These are phyloP conservation scores for Aspergillus transmontanensis DNA, from an alignment of 2,329 filamentous ascomycete species.

Conservation along the genomic window DNA sequence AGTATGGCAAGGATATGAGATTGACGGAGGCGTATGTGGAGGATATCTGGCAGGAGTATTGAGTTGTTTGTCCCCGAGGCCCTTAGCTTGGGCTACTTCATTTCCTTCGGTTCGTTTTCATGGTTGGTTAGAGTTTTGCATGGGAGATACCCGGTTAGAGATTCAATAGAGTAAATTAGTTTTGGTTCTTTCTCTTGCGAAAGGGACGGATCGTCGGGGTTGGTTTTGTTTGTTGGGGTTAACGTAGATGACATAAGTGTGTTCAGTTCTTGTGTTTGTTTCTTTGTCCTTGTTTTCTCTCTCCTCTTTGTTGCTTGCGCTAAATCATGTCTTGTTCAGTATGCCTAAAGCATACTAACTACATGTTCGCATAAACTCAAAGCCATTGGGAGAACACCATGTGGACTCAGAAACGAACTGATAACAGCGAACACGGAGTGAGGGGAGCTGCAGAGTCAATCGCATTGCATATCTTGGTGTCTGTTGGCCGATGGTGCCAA, in stretches of 20 bases:
- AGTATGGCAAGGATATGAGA: constrained; percentile 71
- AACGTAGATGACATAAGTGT: background rate
- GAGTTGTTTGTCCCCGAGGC: background rate
- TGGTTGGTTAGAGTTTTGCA: background rate
- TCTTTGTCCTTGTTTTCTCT: background rate
- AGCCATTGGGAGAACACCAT: background rate
- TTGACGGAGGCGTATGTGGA: constrained; percentile 83
- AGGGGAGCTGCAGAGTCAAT: background rate
- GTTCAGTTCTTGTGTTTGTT: background rate
- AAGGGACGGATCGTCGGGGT: background rate
- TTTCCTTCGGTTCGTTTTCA: background rate
- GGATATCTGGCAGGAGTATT: constrained; percentile 74
- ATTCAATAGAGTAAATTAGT: background rate
- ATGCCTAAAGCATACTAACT: background rate
- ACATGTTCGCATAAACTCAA: background rate
- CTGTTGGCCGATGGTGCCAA: background rate
- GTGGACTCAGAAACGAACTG: background rate
- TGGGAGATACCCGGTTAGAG: constrained; percentile 6
- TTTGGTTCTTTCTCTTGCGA: background rate
- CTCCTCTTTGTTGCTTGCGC: background rate
- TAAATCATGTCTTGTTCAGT: background rate
- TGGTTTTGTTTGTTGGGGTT: background rate
- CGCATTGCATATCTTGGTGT: background rate
- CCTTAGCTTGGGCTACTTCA: background rate
- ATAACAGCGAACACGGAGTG: background rate